Evolutionary conservation across 306 rosid genomes (phyloP).

Genomic region (Vicia villosa): DNA sequence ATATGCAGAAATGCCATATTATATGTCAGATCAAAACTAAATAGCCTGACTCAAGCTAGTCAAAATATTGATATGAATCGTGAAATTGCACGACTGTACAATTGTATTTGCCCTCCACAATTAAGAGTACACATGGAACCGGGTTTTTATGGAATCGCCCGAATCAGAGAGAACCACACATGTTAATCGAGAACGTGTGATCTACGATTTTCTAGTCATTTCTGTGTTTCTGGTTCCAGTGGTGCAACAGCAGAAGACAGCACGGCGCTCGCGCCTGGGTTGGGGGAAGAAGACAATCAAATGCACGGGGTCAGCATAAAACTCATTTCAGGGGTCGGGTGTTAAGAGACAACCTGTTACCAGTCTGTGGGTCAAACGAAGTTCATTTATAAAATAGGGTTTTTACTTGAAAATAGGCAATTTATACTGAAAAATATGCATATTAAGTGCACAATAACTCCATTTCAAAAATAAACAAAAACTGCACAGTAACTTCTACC

Average conservation of each 20-base stretch:
- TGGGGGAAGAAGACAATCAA: too few species aligned
- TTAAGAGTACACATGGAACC: not conserved
- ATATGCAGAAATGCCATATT: not conserved
- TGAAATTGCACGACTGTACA: not conserved
- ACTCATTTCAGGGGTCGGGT: too few species aligned
- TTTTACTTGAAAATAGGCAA: too few species aligned
- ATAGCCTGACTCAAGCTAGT: not conserved
- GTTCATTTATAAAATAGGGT: not conserved
- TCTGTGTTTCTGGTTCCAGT: not conserved
- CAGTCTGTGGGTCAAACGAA: not conserved
- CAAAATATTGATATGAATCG: not conserved
- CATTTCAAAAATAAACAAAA: too few species aligned
- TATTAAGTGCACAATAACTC: too few species aligned
- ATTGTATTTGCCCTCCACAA: not conserved
- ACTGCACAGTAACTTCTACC: too few species aligned
- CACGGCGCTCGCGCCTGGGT: too few species aligned
- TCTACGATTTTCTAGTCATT: not conserved
- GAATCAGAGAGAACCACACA: not conserved
- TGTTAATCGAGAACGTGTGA: not conserved
- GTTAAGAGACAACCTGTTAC: not conserved
- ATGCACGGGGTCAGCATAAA: not conserved
- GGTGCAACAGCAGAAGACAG: too few species aligned
- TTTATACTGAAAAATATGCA: too few species aligned
- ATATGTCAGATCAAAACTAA: constrained; percentile 1
- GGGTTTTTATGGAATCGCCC: not conserved